Base-by-base conservation (phyloP, 306 rosid species). In the Vachellia collinsii region DNA sequence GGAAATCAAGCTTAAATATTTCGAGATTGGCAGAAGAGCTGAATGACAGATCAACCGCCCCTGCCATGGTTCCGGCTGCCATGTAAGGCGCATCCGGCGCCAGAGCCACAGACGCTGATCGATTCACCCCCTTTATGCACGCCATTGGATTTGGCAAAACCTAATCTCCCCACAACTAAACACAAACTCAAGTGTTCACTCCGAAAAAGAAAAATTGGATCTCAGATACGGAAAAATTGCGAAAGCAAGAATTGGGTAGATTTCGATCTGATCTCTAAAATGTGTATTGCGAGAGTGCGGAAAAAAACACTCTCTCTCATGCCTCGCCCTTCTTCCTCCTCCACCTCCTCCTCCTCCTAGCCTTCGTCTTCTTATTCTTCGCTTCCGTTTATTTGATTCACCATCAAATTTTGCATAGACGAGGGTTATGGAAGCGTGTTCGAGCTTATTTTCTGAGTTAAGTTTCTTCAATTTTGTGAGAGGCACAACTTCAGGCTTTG, bases 11-110 rank as follows among this genome's bases (percentile, higher is more conserved):
- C 85, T 93, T 88, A 88, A 96, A 93, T 87, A 96, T 88, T 90
- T 96, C 99, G 46, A 96, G 90, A 48, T 85, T 92, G 8, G 99
- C 98, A 14, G 99, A 90, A 9, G 99, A 96, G 92, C 97, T 93
- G 84, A 96, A 96, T 0, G 99, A 93, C 80, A 93, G 90, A 88
- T 96, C 99, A 86, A 96, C 99, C 11, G 99, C 99, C 1, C 99
- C 99, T 11, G 99, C 99, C 99, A 96, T 96, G 63, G 99, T 96
- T 16, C 99, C 99, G 16, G 98, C 91, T 42, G 97, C 98, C 87
- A 96, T 67, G 89, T 88, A 96, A 42, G 98, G 99, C 66, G 91
- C 97, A 61, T 96, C 99, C 77, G 99, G 98, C 62, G 98, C 94
- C 47, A 96, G 75, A 76, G 99, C 98, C 87, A 92, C 97, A 36